phyloP scores from a whole-genome alignment of 495 filamentous ascomycete genomes.

The Bacidia gigantensis region DNA sequence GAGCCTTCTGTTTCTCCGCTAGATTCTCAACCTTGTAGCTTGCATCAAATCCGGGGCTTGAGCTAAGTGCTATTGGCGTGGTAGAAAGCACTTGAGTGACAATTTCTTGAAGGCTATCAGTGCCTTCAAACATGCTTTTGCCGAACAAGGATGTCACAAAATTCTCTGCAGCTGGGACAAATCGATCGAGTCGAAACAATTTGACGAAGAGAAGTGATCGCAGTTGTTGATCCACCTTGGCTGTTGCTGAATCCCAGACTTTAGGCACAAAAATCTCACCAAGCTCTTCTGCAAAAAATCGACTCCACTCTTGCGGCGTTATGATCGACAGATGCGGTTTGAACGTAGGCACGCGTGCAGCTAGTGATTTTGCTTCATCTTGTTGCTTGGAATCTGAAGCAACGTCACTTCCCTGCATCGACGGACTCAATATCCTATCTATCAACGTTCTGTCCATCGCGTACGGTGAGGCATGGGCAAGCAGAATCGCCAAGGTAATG shows the following conservation, averaged over 20 bases:
- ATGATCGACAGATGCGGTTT: conserved; percentile 55
- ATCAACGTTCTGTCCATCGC: conserved; percentile 82
- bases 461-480: conserved; percentile 87
- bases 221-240: conserved; percentile 61
- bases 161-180: conserved; percentile 79
- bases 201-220: conserved; percentile 79
- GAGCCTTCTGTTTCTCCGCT: conserved; percentile 65
- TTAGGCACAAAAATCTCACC: conserved; percentile 77
- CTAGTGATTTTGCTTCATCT: conserved; percentile 54
- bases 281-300: conserved; percentile 70
- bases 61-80: conserved; percentile 80
- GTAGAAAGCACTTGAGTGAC: conserved; percentile 71
- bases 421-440: conserved; percentile 71
- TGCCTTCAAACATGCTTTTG: conserved; percentile 61
- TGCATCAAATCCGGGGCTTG: conserved; percentile 91
- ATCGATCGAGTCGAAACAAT: conserved; percentile 86
- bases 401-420: conserved; percentile 61
- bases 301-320: conserved; percentile 54
- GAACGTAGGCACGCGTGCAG: conserved; percentile 56
- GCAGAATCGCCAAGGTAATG: conserved; percentile 86
- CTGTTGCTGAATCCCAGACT: conserved; percentile 53
- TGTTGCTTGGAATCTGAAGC: conserved; percentile 50
- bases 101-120: conserved; percentile 72
- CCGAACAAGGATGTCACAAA: conserved; percentile 88
- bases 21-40: conserved; percentile 96